Evolutionary conservation across 352 stramenopile genomes (phyloP), one percentile per base, ranked within the genome.

Genomic region (Globisporangium solare): DNA sequence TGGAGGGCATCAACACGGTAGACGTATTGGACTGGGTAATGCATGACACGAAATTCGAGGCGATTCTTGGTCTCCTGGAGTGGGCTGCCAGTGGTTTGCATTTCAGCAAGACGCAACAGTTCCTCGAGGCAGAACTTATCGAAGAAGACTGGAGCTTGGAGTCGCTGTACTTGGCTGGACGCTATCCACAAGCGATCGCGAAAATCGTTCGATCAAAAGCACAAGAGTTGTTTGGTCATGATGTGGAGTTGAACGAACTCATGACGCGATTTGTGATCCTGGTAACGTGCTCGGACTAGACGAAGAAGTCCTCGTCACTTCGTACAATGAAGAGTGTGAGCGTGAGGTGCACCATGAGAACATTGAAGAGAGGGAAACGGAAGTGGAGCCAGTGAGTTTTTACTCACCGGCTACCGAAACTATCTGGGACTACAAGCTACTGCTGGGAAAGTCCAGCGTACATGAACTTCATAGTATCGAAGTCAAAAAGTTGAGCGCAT

Each of bases 1-100:
- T 61, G 11, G 32, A 57, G n/a, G 2, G 35, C 10, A 18, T 88
- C 3, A 50, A 20, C 55, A 47, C 62, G 13, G 41, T 70, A 31
- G 60, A 92, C 39, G 73, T 95, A 17, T 47, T 97, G 22, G 72
- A 86, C 41, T 97, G 89, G 84, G 70, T 92, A n/a, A 80, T 97
- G 75, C 64, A 83, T 20, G 97, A 96, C 61, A 95, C 90, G 0
- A 74, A 84, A 48, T 53, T 64, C 2, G 73, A 88, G 48, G 86
- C 78, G 43, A 66, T 75, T 11, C 49, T 64, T 15, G 88, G 88
- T 0, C 35, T 96, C 18, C 49, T 86, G 0, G 85, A 92, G 60
- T 97, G 89, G 87, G 76, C 83, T 15, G 56, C 73, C 21, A 93
- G 89, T 56, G 85, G 83, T 0, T 62, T 94, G 40, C 76, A 93